Percentiles rank a stretch among this genome's conserved stretches.
Evolutionary conservation across 306 rosid genomes (phyloP).

Genomic region (Gleditsia sinensis): DNA sequence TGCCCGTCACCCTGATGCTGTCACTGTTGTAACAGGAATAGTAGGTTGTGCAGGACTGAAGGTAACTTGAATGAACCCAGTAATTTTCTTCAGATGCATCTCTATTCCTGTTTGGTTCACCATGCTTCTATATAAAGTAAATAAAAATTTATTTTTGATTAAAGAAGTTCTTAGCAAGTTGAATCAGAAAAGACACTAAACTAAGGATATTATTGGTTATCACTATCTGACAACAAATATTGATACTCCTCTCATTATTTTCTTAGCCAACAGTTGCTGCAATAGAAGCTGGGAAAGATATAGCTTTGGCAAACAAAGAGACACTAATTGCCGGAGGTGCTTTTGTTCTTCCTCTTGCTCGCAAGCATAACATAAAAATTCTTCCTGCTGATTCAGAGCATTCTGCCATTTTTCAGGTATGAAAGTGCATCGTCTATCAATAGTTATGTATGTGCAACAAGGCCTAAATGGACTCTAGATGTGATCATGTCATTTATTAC

Average conservation of each 20-base stretch:
- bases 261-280: slow-evolving; percentile 98
- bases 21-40: slow-evolving; percentile 88
- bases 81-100: slow-evolving; percentile 23
- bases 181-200: slow-evolving; percentile 13
- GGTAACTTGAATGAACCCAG: too few relatives aligned
- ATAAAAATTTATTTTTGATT: background rate
- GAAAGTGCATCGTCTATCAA: background rate
- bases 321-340: slow-evolving; percentile 99
- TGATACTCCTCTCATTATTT: slow-evolving; percentile 44
- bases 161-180: slow-evolving; percentile 8
- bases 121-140: background rate
- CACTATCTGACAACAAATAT: slow-evolving; percentile 22
- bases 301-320: slow-evolving; percentile 98
- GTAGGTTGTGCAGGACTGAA: slow-evolving; percentile 98
- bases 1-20: slow-evolving; percentile 98
- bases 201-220: background rate
- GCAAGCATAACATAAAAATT: slow-evolving; percentile 85
- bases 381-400: slow-evolving; percentile 99
- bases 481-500: background rate
- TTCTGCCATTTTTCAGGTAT: slow-evolving; percentile 98
- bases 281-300: slow-evolving; percentile 98
- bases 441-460: slow-evolving; percentile 9
- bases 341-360: slow-evolving; percentile 98
- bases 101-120: background rate
- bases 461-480: slow-evolving; percentile 18